A percentile compares a stretch with the other conserved stretches of the same genome.
These are phyloP conservation scores for Blastomyces silverae DNA, from an alignment of 2,329 filamentous ascomycete genomes.

Conservation along the genomic window DNA sequence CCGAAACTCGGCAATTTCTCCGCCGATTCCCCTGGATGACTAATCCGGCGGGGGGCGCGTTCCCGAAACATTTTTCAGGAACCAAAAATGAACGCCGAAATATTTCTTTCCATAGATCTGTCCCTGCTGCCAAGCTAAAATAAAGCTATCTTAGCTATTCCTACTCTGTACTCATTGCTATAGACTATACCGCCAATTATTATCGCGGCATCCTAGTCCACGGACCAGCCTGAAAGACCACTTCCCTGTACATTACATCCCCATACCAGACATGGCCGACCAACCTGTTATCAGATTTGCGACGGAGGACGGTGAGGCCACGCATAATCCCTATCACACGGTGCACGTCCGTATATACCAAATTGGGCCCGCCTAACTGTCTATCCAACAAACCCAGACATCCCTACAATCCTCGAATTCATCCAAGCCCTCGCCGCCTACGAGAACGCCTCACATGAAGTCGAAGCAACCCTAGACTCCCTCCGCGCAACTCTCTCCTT, in stretches of 20 bases:
- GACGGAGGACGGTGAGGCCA: conserved; percentile 33
- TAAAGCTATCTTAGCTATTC: not conserved
- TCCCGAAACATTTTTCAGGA: too few species aligned
- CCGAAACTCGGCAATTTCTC: not conserved
- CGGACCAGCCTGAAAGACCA: not conserved
- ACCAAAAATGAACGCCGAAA: too few species aligned
- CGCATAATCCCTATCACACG: conserved; percentile 3
- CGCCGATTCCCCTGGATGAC: conserved; percentile 25
- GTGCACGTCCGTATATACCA: not conserved
- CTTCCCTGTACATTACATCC: not conserved
- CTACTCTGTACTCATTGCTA: too few species aligned
- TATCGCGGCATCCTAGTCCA: not conserved
- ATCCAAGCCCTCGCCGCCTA: conserved; percentile 84
- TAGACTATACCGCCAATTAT: not conserved
- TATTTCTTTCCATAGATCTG: not conserved
- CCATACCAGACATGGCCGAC: conserved; percentile 27
- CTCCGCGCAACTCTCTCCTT: conserved; percentile 74
- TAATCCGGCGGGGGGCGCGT: not conserved
- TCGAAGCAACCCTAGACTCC: conserved; percentile 69
- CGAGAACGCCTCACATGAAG: conserved; percentile 66
- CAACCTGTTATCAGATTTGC: conserved; percentile 39
- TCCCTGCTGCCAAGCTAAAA: not conserved
- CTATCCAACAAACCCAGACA: conserved; percentile 50
- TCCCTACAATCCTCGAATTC: conserved; percentile 69
- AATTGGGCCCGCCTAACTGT: not conserved